Base-by-base conservation (phyloP, 176 grass and related monocot genomes). In the Juncus inflexus region DNA sequence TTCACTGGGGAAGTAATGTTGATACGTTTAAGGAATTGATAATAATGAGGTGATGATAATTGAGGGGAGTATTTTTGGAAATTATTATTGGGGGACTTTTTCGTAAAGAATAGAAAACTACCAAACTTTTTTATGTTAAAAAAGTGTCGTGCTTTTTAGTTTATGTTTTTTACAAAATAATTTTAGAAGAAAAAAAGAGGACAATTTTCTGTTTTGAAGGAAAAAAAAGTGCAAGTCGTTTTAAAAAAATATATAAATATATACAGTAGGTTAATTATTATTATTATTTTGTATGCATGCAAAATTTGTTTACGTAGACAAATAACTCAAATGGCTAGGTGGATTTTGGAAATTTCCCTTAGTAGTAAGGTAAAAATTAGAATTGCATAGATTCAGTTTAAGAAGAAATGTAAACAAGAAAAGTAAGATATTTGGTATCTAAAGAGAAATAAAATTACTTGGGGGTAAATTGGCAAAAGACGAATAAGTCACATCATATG, bases 391-490 rank as follows among this genome's bases (percentile, higher is more conserved):
- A 36, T n/a, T 8, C 40, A 3, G 7, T 3, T 42, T 14, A 55
- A 0, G 12, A 0, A 4, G 10, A 35, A 4, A 12, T 74, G 0
- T 0, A 35, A 61, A 3, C 9, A 36, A 12, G 12, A 40, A 45
- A 47, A 2, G 15, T 41, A 7, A 5, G 4, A 56, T 54, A 45
- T 55, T 42, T 6, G 50, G 35, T 13, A n/a, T 63, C 1, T 14
- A 7, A 16, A 53, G 6, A 2, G 15, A 10, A 42, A 73, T 28
- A 2, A 42, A 50, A 65, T 80, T 84, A 97, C 85, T 87, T 40
- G 28, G 15, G 15, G 77, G 52, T 58, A 96, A 77, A 66, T 97
- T 97, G 3, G 70, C 67, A 66, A 97, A 97, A 38, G 85, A 86
- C 1, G 87, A 89, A 72, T 97, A 97, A 0, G 80, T 74, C 3